Evolutionary conservation across 2,329 filamentous ascomycete genomes (phyloP), one percentile per base, ranked within the genome.

Genomic region (Diaporthe sp.): DNA sequence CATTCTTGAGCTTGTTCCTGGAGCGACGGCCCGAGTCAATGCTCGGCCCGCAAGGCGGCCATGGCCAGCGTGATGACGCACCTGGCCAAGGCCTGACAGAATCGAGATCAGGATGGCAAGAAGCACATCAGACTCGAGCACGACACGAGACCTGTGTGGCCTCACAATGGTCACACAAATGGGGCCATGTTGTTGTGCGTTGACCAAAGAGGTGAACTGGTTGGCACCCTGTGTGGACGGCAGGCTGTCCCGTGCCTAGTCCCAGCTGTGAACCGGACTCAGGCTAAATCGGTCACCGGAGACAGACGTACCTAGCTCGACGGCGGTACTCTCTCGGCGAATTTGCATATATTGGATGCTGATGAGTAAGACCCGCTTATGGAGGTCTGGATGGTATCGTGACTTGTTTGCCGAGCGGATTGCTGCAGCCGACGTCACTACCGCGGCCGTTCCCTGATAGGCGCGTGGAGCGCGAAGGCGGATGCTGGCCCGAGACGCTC

Each of bases 201-300:
- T 15, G 65, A 68, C 31, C 22, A 68, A 53, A 25, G 47, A 39
- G 47, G 42, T 67, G 42, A 67, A 17, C 22, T 53, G 31, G 22
- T 17, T 37, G 47, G 63, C 63, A 17, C 31, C 17, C n/a, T 20
- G 22, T 68, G 47, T 53, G 63, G 63, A 55, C 49, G n/a, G 65
- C 25, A 53, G 17, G 65, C 65, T 49, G 65, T 53, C 63, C 63
- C 63, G 63, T 68, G 65, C 49, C 47, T 53, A 53, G 47, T 68
- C 31, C 31, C n/a, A 70, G 65, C 47, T 70, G 65, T 55, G 28
- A 70, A 28, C 10, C 44, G 65, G 47, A 70, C 65, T 70, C 49
- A 37, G 71, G 42, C 71, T 72, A 63, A 72, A 72, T 63, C 42
- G 71, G 42, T 20, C 47, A 13, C n/a, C 71, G 44, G 71, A 72